Evolutionary conservation across 2,329 filamentous ascomycete species (phyloP).

Genomic region (Simplicillium aogashimaense): DNA sequence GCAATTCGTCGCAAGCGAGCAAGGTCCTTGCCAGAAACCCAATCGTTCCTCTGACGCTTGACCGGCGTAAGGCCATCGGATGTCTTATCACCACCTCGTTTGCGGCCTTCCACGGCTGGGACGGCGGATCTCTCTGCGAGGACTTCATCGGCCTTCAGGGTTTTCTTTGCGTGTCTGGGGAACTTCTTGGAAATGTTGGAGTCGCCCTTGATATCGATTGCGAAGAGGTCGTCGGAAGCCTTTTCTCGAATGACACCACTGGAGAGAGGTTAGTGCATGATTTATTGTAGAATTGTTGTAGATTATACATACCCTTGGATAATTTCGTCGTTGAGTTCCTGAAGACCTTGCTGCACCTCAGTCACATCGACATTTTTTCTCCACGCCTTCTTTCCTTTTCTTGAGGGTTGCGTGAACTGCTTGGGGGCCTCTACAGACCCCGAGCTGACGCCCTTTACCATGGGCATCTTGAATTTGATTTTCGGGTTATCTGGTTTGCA

Average conservation of each 20-base stretch:
- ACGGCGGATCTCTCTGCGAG: slow-evolving; percentile 75
- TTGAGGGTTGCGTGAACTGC: slow-evolving; percentile 78
- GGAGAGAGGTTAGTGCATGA: slow-evolving; percentile 3
- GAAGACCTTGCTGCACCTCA: slow-evolving; percentile 73
- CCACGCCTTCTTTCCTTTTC: slow-evolving; percentile 98
- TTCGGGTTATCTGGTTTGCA: background rate
- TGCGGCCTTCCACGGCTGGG: slow-evolving; percentile 67
- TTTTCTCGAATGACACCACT: slow-evolving; percentile 84
- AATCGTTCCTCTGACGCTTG: slow-evolving; percentile 70
- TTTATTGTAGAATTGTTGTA: slow-evolving; percentile 8
- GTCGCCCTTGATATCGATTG: slow-evolving; percentile 68
- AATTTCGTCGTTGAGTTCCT: slow-evolving; percentile 78
- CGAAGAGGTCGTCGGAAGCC: slow-evolving; percentile 73
- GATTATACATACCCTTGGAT: slow-evolving; percentile 64
- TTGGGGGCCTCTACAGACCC: slow-evolving; percentile 54
- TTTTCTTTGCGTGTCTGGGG: slow-evolving; percentile 60
- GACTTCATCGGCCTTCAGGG: slow-evolving; percentile 85
- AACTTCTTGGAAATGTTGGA: slow-evolving; percentile 52
- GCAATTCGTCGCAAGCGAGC: slow-evolving; percentile 69
- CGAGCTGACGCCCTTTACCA: slow-evolving; percentile 32
- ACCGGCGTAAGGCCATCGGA: slow-evolving; percentile 62
- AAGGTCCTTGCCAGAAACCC: slow-evolving; percentile 79
- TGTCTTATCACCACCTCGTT: slow-evolving; percentile 61
- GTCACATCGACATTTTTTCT: slow-evolving; percentile 94
- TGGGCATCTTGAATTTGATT: slow-evolving; percentile 34